Evolutionary conservation across 2,329 filamentous ascomycete species (phyloP).

Genomic region (Alternaria sp.): DNA sequence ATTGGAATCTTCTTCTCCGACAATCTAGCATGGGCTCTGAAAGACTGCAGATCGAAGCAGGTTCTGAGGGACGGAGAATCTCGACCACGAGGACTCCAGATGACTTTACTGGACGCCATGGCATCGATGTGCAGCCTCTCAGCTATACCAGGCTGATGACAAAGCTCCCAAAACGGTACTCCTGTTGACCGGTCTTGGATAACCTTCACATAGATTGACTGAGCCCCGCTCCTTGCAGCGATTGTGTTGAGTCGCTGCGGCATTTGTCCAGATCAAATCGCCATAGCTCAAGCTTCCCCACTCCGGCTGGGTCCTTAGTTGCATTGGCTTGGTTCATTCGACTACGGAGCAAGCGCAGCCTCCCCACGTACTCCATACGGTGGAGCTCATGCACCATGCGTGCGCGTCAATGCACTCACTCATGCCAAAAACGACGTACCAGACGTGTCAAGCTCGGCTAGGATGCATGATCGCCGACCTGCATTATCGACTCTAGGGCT

Average conservation of each 20-base stretch:
- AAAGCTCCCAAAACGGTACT: neutral
- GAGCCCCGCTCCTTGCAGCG: neutral
- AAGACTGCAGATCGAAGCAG: neutral
- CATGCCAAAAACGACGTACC: neutral
- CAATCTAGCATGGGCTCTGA: neutral
- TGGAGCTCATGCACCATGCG: neutral
- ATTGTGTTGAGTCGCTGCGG: neutral
- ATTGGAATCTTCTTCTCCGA: neutral
- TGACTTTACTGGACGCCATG: neutral
- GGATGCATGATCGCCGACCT: constrained; percentile 16
- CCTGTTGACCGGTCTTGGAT: neutral
- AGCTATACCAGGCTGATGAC: neutral
- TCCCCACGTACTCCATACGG: neutral
- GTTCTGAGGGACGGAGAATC: neutral
- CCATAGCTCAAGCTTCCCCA: neutral
- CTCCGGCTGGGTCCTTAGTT: neutral
- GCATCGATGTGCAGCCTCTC: neutral
- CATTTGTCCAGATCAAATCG: neutral
- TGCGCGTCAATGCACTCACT: constrained; percentile 6
- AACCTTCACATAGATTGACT: neutral
- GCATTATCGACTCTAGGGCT: constrained; percentile 3
- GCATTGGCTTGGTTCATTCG: neutral
- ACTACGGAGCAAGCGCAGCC: constrained; percentile 1
- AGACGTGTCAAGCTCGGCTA: neutral
- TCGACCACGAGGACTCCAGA: neutral